Evolutionary conservation across 306 rosid species (phyloP).

Genomic region (Lupinus albus): DNA sequence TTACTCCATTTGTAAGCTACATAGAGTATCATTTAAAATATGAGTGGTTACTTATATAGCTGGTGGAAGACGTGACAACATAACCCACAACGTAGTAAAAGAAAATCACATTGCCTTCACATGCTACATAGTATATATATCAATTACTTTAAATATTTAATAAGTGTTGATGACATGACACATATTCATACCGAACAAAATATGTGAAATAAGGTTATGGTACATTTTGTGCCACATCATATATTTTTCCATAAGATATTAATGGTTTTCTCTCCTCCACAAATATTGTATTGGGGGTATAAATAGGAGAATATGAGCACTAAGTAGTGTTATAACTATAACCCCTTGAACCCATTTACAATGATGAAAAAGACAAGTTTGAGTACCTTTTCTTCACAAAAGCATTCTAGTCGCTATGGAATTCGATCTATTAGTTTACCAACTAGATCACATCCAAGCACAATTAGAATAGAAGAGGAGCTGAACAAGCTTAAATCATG

Average conservation of each 20-base stretch:
- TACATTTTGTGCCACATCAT: too few relatives aligned
- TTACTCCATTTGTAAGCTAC: slow-evolving; percentile 35
- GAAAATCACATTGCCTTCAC: too few relatives aligned
- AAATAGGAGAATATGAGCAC: slow-evolving; percentile 7
- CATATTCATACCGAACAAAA: too few relatives aligned
- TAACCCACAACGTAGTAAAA: too few relatives aligned
- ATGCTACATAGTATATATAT: too few relatives aligned
- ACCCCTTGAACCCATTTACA: slow-evolving; percentile 4
- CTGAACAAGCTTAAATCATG: slow-evolving; percentile 58
- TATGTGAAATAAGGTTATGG: too few relatives aligned
- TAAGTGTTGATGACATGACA: too few relatives aligned
- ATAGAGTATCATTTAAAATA: slow-evolving; percentile 20
- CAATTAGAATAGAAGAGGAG: slow-evolving; percentile 52
- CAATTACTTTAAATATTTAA: too few relatives aligned
- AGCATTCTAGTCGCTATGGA: slow-evolving; percentile 39
- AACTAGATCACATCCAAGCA: slow-evolving; percentile 74
- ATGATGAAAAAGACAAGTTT: slow-evolving; percentile 45
- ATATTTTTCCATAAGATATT: slow-evolving; percentile 19
- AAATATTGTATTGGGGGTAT: slow-evolving; percentile 3
- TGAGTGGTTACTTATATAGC: slow-evolving; percentile 16
- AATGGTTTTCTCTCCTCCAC: slow-evolving; percentile 3
- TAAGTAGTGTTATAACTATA: not conserved
- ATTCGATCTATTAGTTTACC: slow-evolving; percentile 73
- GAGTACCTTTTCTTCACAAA: slow-evolving; percentile 58
- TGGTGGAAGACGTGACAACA: not conserved